Percentiles rank a stretch among this genome's conserved stretches.
phyloP scores from a whole-genome alignment of 208 protist species.

The Crithidia expoeki region DNA sequence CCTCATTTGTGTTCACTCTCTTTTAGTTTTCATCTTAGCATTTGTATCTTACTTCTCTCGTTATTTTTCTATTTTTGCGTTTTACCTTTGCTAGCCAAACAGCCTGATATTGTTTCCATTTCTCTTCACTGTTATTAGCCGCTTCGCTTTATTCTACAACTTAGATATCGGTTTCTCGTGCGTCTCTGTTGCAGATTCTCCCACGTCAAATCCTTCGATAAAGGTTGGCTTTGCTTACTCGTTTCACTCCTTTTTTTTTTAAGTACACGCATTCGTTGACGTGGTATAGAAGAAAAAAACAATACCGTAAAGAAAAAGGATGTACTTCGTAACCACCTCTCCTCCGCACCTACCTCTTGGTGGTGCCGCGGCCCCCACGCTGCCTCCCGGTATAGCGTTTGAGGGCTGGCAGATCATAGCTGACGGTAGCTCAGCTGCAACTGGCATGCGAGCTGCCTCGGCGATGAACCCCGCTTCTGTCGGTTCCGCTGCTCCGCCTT shows the following conservation, averaged over 20 bases:
- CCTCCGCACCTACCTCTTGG: constrained; percentile 13
- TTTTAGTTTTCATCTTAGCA: not conserved
- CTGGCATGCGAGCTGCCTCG: not conserved
- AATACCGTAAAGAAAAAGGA: constrained; percentile 3
- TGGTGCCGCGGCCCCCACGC: not conserved
- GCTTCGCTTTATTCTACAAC: not conserved
- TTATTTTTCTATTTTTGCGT: not conserved
- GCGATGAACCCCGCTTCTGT: not conserved
- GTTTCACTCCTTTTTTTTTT: not conserved
- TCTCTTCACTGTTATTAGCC: not conserved
- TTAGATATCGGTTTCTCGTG: not conserved
- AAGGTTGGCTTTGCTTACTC: no score
- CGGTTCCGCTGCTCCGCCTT: constrained; percentile 32
- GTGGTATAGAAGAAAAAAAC: not conserved
- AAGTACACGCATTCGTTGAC: not conserved
- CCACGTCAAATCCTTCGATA: not conserved
- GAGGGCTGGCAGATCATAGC: constrained; percentile 19
- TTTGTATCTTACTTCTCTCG: no score
- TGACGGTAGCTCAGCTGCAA: not conserved
- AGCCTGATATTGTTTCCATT: not conserved
- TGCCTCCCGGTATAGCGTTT: not conserved
- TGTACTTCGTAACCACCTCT: constrained; percentile 23
- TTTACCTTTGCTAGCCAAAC: not conserved
- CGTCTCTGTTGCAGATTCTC: not conserved
- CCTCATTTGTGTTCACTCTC: not conserved